Conservation (phyloP, 2,329 filamentous ascomycete species). For the Scytalidium lignicola region DNA sequence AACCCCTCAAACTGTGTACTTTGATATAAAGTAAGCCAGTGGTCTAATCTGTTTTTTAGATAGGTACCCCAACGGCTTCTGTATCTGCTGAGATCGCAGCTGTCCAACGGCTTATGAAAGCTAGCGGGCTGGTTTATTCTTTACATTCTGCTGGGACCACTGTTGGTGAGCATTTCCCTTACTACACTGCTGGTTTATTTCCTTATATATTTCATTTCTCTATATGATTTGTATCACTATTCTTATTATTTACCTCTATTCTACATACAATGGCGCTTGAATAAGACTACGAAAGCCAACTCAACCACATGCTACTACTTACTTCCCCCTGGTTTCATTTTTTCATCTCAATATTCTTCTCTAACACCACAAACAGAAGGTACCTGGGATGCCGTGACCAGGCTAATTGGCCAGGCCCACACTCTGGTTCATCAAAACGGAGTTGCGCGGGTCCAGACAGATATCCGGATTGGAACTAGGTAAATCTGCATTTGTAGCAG, state of each 20-base stretch:
- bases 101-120: constrained; percentile 79
- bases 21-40: neutral
- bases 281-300: too few species aligned
- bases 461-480: constrained; percentile 80
- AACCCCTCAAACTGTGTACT: too few species aligned
- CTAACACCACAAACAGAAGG: constrained; percentile 58
- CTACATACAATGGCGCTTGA: too few species aligned
- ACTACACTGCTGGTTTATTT: too few species aligned
- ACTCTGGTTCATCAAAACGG: constrained; percentile 69
- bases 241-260: too few species aligned
- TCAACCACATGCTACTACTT: too few species aligned
- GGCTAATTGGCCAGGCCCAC: constrained; percentile 81
- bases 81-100: constrained; percentile 81
- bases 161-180: constrained; percentile 62
- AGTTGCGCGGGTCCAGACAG: constrained; percentile 79
- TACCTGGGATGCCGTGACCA: constrained; percentile 83
- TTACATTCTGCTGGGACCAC: constrained; percentile 97
- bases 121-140: constrained; percentile 72
- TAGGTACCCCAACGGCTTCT: constrained; percentile 73
- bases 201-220: too few species aligned
- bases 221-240: too few species aligned
- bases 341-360: neutral
- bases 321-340: neutral
- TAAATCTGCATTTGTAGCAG: constrained; percentile 5
- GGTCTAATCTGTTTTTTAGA: constrained; percentile 35